Conservation (phyloP, 257 asterid genomes). For the Scutellaria baicalensis region DNA sequence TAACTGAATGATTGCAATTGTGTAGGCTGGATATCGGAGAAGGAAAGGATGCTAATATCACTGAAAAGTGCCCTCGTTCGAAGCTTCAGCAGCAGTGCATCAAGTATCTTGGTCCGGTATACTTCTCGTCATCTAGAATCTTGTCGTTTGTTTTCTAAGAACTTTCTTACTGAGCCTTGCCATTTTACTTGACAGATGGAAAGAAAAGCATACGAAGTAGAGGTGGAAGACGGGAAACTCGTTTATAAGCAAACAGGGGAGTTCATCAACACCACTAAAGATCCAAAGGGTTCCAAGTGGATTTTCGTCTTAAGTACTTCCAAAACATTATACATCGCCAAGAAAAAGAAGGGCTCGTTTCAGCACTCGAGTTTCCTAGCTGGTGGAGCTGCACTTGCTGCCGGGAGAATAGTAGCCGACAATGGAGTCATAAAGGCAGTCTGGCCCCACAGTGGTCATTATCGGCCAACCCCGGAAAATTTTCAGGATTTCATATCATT, state of each 20-base stretch:
- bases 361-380: slow-evolving; percentile 72
- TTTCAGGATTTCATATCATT: slow-evolving; percentile 49
- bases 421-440: slow-evolving; percentile 50
- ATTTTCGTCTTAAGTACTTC: slow-evolving; percentile 60
- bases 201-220: slow-evolving; percentile 49
- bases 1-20: not conserved
- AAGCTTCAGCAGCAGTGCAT: slow-evolving; percentile 70
- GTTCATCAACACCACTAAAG: slow-evolving; percentile 32
- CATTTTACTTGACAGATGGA: slow-evolving; percentile 35
- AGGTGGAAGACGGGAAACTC: slow-evolving; percentile 42
- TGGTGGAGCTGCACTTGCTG: slow-evolving; percentile 67
- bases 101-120: slow-evolving; percentile 63
- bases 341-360: slow-evolving; percentile 57
- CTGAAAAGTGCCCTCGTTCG: slow-evolving; percentile 52
- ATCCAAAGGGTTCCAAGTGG: slow-evolving; percentile 40
- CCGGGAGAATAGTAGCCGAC: slow-evolving; percentile 54
- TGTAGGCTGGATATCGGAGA: slow-evolving; percentile 66
- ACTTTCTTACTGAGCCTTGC: not conserved
- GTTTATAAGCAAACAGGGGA: slow-evolving; percentile 44
- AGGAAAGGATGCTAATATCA: slow-evolving; percentile 53
- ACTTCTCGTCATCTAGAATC: not conserved
- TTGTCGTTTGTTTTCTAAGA: too few species aligned
- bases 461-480: slow-evolving; percentile 54
- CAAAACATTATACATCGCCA: slow-evolving; percentile 34
- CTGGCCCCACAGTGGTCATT: slow-evolving; percentile 80